Evolutionary conservation across 805 yeast genomes (phyloP), one percentile per base, ranked within the genome.

Genomic region (Cyberlindnera veronae): DNA sequence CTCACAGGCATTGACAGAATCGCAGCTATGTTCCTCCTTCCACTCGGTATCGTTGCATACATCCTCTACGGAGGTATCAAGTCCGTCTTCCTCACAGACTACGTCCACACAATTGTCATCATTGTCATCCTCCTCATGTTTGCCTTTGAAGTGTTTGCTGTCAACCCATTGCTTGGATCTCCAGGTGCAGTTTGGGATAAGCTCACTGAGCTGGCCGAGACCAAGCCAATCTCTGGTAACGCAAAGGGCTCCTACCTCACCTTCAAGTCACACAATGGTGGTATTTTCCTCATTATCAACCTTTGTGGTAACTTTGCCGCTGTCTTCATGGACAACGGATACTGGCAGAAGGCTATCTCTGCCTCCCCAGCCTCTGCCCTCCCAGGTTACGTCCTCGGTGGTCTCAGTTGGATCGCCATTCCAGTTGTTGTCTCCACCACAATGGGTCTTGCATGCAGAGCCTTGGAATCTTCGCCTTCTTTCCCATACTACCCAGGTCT

Each of bases 261-360:
- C 23, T 84, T 91, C 86, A 74, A 80, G 53, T 86, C 96, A 5
- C 74, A 77, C 52, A 72, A 84, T 6, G 96, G 95, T 34, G 96
- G 95, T 50, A 84, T 89, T 36, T 90, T 90, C 71, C 79, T 87
- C 51, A 91, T 88, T 29, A 86, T 90, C 61, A 89, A 83, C 62
- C 70, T 88, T 48, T 88, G 87, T 35, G 96, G 96, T 50, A 87
- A 87, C 63, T 87, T 86, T 55, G 95, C 95, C 41, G 85, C 95
- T 19, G 95, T 86, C 14, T 87, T 84, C 60, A 65, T 87, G 53
- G 96, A 87, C 61, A 83, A 83, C 51, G 93, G 95, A 20, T 88
- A 87, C 64, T 86, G 89, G 80, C 84, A 84, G 65, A 87, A 87
- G 65, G 95, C 95, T 11, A 84, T 88, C 59, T 87, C 95, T 21